Percentiles rank a stretch among this genome's conserved stretches.
Conservation (phyloP, 352 stramenopile genomes). For the Phytophthora kernoviae region DNA sequence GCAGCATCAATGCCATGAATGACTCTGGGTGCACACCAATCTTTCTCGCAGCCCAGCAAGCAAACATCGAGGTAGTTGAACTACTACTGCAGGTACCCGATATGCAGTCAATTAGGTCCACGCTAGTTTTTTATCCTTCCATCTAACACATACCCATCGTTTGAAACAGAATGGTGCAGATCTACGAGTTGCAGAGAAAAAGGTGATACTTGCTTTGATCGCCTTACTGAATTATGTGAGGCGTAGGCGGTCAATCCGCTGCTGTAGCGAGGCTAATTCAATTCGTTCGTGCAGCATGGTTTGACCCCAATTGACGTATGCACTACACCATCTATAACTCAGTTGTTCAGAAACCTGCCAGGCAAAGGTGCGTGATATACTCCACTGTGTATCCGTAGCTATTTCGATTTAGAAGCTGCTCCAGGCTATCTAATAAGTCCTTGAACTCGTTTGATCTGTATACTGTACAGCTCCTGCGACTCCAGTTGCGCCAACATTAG, state of each 20-base stretch:
- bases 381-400: not conserved
- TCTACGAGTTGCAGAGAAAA: constrained; percentile 47
- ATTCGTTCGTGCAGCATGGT: constrained; percentile 43
- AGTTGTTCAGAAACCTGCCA: constrained; percentile 44
- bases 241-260: not conserved
- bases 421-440: no score
- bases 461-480: constrained; percentile 38
- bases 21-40: constrained; percentile 61
- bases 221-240: no score
- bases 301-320: constrained; percentile 71
- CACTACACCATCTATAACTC: constrained; percentile 43
- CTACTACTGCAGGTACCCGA: constrained; percentile 56
- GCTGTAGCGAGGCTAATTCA: not conserved
- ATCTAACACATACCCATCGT: not conserved
- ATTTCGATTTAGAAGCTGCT: not conserved
- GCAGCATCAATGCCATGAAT: constrained; percentile 66
- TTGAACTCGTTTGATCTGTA: not conserved
- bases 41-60: constrained; percentile 77
- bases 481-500: constrained; percentile 30
- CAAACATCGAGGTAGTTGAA: constrained; percentile 41
- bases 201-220: constrained; percentile 25
- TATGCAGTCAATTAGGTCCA: not conserved
- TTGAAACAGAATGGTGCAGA: constrained; percentile 55
- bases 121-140: not conserved
- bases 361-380: constrained; percentile 38